Conservation (phyloP, 2,329 filamentous ascomycete genomes). For the Aspergillus versicolor region DNA sequence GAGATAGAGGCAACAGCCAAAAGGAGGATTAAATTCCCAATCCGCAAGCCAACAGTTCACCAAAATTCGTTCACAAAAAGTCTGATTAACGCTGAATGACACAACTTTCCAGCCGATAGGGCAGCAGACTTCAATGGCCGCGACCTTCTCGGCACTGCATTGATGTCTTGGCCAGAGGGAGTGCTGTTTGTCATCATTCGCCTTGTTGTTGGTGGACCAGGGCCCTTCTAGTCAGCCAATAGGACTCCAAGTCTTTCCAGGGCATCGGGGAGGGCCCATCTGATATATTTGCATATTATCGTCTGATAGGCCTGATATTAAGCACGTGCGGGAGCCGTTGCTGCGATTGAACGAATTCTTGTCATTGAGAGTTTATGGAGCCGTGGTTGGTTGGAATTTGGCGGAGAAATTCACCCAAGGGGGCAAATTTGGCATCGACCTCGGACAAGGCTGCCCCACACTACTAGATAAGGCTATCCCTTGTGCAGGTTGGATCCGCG, state of each 20-base stretch:
- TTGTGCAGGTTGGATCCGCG: background rate
- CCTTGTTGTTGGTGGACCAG: background rate
- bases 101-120: conserved; percentile 4
- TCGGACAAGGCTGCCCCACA: background rate
- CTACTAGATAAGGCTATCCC: background rate
- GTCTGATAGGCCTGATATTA: conserved; percentile 13
- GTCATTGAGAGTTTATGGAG: background rate
- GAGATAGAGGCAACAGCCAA: background rate
- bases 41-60: background rate
- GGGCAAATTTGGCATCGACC: background rate
- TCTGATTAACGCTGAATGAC: background rate
- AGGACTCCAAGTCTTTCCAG: background rate
- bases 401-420: conserved; percentile 12
- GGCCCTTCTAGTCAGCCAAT: background rate
- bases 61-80: background rate
- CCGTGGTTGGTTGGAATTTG: conserved; percentile 9
- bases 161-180: background rate
- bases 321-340: conserved; percentile 19
- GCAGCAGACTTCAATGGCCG: background rate
- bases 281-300: background rate
- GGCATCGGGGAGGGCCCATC: background rate
- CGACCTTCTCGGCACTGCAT: background rate
- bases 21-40: background rate
- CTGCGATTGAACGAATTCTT: conserved; percentile 20
- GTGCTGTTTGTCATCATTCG: background rate